Evolutionary conservation across 208 protist genomes (phyloP), one percentile per base, ranked within the genome.

Genomic region (Acanthamoeba castellanii): DNA sequence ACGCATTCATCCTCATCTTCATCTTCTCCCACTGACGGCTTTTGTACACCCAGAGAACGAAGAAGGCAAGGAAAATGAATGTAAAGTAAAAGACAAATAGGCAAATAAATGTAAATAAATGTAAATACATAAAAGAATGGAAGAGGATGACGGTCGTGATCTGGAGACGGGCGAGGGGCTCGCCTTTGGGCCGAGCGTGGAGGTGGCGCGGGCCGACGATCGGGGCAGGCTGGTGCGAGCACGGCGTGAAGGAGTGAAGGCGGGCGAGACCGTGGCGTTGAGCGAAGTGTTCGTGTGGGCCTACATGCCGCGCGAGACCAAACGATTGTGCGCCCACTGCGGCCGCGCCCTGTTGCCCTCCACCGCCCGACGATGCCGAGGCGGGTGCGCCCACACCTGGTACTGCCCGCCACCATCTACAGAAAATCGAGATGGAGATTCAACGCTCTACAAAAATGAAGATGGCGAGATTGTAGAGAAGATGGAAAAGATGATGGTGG

Each of bases 261-360:
- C 78, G 5, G 78, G 78, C 50, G 47, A 27, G 42, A 37, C 50
- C 2, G 78, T 64, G 0, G 50, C n/a, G 1, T 9, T 32, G 4
- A 7, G n/a, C 30, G 78, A 87, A 8, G 78, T 87, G 50, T 61
- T 87, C 18, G 78, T 87, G 45, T 87, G 78, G 78, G 45, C 78
- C 6, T 25, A 64, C 30, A 11, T 87, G 16, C 78, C 78, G 30
- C 78, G 78, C 42, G 78, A 87, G 25, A 47, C 78, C 27, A 55
- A 25, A 20, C 78, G 78, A 14, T 25, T 27, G 47, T 87, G 78
- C 25, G 78, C 78, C 14, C 78, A 87, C n/a, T 87, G 78, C 50
- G 78, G 78, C 9, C 78, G 78, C 0, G 7, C 32, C 3, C 37
- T 81, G 72, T 20, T 37, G 68, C 11, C 34, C 9, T 37, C 57